phyloP scores from a whole-genome alignment of 2,329 filamentous ascomycete species.

The Aureobasidium uvarum region DNA sequence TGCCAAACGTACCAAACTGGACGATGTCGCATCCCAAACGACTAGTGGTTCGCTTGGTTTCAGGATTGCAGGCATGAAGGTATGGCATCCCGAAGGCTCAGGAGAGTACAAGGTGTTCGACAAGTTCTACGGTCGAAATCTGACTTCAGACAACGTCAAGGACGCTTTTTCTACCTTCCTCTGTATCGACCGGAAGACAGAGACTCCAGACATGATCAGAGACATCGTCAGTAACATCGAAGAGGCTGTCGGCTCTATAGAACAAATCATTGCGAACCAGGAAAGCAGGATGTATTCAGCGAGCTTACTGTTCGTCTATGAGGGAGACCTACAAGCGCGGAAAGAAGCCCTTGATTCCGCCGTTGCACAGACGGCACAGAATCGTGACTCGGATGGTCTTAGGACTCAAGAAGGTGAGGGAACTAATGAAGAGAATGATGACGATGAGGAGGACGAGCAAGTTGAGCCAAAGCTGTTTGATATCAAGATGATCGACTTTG shows the following conservation, averaged over 20 bases:
- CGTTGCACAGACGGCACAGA: constrained; percentile 8
- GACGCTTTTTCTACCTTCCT: constrained; percentile 60
- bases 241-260: constrained; percentile 53
- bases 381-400: background rate
- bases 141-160: constrained; percentile 55
- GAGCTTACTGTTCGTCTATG: constrained; percentile 64
- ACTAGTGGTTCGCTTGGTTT: constrained; percentile 62
- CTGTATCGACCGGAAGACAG: constrained; percentile 42
- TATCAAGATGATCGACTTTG: constrained; percentile 94
- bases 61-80: constrained; percentile 64
- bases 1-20: constrained; percentile 59
- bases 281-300: constrained; percentile 68
- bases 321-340: constrained; percentile 60
- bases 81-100: constrained; percentile 44
- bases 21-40: constrained; percentile 58
- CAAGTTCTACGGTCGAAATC: constrained; percentile 63
- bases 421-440: constrained; percentile 50
- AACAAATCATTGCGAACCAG: constrained; percentile 57
- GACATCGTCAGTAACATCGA: constrained; percentile 40
- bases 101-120: constrained; percentile 58
- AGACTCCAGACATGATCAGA: constrained; percentile 46
- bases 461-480: constrained; percentile 65
- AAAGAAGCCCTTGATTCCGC: constrained; percentile 30
- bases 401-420: constrained; percentile 32
- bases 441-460: constrained; percentile 56